Base-by-base conservation (phyloP, 2,329 filamentous ascomycete species). In the Cucurbitaria berberidis region DNA sequence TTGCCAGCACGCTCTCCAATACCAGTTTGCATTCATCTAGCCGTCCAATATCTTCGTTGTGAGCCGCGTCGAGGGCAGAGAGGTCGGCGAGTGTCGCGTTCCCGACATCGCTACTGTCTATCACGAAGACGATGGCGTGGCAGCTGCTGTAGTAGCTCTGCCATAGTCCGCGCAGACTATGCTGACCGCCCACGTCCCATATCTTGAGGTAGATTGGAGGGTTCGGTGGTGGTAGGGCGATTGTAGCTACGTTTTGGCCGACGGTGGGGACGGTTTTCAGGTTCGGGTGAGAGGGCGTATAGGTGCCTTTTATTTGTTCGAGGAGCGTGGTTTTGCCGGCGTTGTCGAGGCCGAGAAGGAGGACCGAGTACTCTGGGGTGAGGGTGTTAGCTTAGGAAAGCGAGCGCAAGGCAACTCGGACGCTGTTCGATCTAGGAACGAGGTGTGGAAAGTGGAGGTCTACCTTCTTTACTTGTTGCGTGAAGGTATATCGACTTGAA, bases 311-410 rank as follows among this genome's bases (percentile, higher is more conserved):
- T 76, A 98, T 91, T 76, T 97, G 93, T 74, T 96, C 91, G 77
- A 97, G 92, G 73, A 98, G 93, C 22, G 95, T 98, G 35, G 95
- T 98, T 82, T 98, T 98, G 76, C 95, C 95, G 56, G 95, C 95
- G 74, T 98, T 98, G 82, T 98, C 95, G 72, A 98, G 90, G 59
- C 95, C 95, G 68, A 98, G 90, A 64, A 98, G 89, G 72, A 98
- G 91, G 70, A 97, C 91, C 19, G 93, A 97, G 82, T 97, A 98
- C 81, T 98, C 93, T 95, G 70, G 30, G 50, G 53, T 19, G 19
- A 42, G 1, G 10, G 53, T 62, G 53, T 63, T 38, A 63, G 59
- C 21, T 51, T 27, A 22, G 16, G 21, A 30, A 10, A 16, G 35
- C 19, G 16, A 22, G 19, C 15, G 19, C 15, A 22, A 22, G 18